Evolutionary conservation across 129 eudicot species (phyloP).

Genomic region (Daucus carota): DNA sequence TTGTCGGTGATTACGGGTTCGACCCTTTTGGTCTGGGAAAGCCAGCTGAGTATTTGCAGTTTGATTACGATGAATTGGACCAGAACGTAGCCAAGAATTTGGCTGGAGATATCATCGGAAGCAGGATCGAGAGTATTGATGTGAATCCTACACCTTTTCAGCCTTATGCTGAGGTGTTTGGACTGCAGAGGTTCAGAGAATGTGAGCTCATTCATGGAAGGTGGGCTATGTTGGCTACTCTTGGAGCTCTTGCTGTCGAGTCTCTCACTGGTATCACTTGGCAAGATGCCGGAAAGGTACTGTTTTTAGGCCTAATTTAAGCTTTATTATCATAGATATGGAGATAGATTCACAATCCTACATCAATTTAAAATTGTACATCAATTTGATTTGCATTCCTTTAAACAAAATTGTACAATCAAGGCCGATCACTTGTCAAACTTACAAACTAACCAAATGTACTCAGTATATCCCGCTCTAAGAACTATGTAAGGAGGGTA

Average conservation of each 20-base stretch:
- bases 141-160: slow-evolving; percentile 80
- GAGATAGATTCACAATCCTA: too few species aligned
- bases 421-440: too few species aligned
- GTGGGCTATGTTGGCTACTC: slow-evolving; percentile 98
- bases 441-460: too few species aligned
- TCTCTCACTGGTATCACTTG: slow-evolving; percentile 95
- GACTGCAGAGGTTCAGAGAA: slow-evolving; percentile 89
- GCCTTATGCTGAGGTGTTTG: slow-evolving; percentile 90
- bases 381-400: too few species aligned
- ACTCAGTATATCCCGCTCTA: too few species aligned
- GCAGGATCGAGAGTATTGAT: slow-evolving; percentile 58
- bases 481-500: too few species aligned
- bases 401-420: too few species aligned
- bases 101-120: slow-evolving; percentile 74
- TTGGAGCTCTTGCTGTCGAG: slow-evolving; percentile 86
- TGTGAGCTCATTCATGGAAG: slow-evolving; percentile 93
- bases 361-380: too few species aligned
- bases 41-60: slow-evolving; percentile 84
- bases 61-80: slow-evolving; percentile 70
- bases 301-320: too few species aligned
- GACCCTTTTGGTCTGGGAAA: slow-evolving; percentile 90
- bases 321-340: too few species aligned
- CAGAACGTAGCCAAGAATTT: slow-evolving; percentile 81
- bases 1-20: slow-evolving; percentile 86
- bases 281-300: slow-evolving; percentile 98